These are phyloP conservation scores for Marsdenia floribunda DNA, from an alignment of 257 asterid genomes.

Conservation along the genomic window DNA sequence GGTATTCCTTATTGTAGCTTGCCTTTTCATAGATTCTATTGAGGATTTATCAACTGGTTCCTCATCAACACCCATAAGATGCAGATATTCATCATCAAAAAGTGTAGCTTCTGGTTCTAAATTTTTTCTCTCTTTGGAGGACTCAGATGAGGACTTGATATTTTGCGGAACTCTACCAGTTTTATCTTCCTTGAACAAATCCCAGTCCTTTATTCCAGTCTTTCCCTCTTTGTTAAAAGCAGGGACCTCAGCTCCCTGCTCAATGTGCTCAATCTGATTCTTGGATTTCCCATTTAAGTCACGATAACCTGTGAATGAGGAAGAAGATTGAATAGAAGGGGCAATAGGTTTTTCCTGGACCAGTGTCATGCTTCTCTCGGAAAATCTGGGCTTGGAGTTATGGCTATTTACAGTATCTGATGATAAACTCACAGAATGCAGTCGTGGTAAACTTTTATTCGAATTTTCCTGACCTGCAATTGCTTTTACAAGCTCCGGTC, in stretches of 20 bases:
- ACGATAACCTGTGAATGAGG: conserved; percentile 39
- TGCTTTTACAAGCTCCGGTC: conserved; percentile 24
- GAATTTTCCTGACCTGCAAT: conserved; percentile 9
- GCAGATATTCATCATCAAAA: conserved; percentile 21
- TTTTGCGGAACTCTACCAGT: conserved; percentile 2
- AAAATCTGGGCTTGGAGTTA: conserved; percentile 35
- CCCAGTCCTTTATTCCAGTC: conserved; percentile 14
- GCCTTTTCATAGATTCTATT: conserved; percentile 30
- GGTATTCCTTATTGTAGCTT: conserved; percentile 34
- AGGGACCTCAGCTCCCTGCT: conserved; percentile 25
- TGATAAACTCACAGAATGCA: conserved; percentile 28
- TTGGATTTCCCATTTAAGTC: conserved; percentile 33
- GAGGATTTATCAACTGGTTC: conserved; percentile 23
- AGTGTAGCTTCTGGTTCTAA: conserved; percentile 17
- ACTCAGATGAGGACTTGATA: not conserved
- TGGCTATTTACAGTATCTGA: conserved; percentile 35
- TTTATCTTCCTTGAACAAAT: conserved; percentile 20
- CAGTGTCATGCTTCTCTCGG: conserved; percentile 60
- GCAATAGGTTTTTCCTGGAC: conserved; percentile 35
- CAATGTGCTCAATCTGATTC: conserved; percentile 17
- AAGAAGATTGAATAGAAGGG: conserved; percentile 41
- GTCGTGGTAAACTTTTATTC: conserved; percentile 19
- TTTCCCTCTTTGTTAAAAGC: conserved; percentile 20
- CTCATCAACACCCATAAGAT: conserved; percentile 16
- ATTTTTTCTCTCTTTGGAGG: conserved; percentile 19